phyloP scores from a whole-genome alignment of 495 filamentous ascomycete species.

The Schizothecium vesticola region DNA sequence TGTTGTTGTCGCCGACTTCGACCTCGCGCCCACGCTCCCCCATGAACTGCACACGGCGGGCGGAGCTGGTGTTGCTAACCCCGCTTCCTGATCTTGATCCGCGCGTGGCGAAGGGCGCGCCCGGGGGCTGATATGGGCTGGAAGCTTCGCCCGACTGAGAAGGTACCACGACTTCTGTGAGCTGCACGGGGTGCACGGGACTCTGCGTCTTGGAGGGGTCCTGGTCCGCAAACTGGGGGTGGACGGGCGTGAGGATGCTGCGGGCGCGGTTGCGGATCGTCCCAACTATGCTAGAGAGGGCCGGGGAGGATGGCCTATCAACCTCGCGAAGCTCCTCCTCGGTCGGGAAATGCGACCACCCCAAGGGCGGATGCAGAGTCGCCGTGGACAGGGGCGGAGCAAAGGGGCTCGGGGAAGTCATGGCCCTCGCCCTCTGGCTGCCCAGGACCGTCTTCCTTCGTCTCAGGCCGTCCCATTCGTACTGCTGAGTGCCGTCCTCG shows the following conservation, averaged over 20 bases:
- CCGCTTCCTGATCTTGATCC: slow-evolving; percentile 35
- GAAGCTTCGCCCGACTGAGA: slow-evolving; percentile 33
- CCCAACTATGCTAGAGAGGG: slow-evolving; percentile 54
- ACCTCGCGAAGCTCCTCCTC: slow-evolving; percentile 54
- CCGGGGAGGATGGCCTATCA: slow-evolving; percentile 41
- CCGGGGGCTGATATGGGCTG: slow-evolving; percentile 33
- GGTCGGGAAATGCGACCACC: slow-evolving; percentile 80
- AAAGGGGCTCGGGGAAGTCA: slow-evolving; percentile 32
- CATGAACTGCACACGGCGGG: slow-evolving; percentile 38
- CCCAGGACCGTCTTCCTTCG: slow-evolving; percentile 69
- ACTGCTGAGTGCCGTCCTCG: slow-evolving; percentile 53
- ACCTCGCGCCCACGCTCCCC: slow-evolving; percentile 16
- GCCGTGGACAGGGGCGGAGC: slow-evolving; percentile 31
- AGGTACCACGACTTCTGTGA: slow-evolving; percentile 56
- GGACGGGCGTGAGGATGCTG: slow-evolving; percentile 44
- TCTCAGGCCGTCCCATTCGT: slow-evolving; percentile 92
- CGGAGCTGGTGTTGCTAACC: slow-evolving; percentile 30
- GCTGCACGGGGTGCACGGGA: slow-evolving; percentile 53
- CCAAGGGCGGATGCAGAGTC: slow-evolving; percentile 71
- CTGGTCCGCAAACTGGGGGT: slow-evolving; percentile 31
- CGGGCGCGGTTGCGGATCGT: slow-evolving; percentile 53
- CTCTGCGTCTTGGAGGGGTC: slow-evolving; percentile 34
- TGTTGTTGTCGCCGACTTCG: slow-evolving; percentile 19
- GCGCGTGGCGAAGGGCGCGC: slow-evolving; percentile 16
- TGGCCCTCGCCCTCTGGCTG: slow-evolving; percentile 35